Base-by-base conservation (phyloP, 306 rosid species). In the Acacia confusa region DNA sequence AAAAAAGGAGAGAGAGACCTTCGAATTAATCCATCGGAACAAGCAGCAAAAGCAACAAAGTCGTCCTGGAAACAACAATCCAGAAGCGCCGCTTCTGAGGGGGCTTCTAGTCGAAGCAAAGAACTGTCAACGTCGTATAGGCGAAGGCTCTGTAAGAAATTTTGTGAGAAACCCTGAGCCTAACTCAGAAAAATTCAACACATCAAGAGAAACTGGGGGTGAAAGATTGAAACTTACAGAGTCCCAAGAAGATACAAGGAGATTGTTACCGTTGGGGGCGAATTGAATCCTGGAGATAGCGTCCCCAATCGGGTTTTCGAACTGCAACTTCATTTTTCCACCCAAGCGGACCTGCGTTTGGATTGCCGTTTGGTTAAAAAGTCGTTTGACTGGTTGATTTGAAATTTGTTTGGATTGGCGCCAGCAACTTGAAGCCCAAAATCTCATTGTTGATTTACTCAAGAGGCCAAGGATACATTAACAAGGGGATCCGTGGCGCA, bases 221-320 rank as follows among this genome's bases (percentile, higher is more conserved):
- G 34, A 12, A 67, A 61, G 4, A 48, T 2, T 3, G 15, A 24
- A 38, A 82, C 86, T 82, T 77, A 93, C 99, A 2, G 92, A 85
- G 67, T 95, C 99, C 98, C 98, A 95, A 16, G 97, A 93, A 14
- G 98, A 89, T 44, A 93, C 78, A 67, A 95, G 92, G 45, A 95
- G 92, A 77, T 87, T 92, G 77, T 93, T 88, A 1, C 92, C 91
- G 73, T 64, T 55, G 0, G 97, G 92, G 2, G 94, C 85, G 77
- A 95, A 95, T 60, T 81, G 87, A 27, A 85, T 74, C 74, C 81
- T 74, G 58, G 97, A 90, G 70, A 95, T 84, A 73, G 94, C 90
- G 52, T 91, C 95, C 11, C 67, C 34, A 1, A 90, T 82, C 0
- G 91, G 90, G 68, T 75, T 58, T 72, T 76, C 73, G 45, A 93